phyloP scores from a whole-genome alignment of 2,329 filamentous ascomycete species.

The Penicillium sp. region DNA sequence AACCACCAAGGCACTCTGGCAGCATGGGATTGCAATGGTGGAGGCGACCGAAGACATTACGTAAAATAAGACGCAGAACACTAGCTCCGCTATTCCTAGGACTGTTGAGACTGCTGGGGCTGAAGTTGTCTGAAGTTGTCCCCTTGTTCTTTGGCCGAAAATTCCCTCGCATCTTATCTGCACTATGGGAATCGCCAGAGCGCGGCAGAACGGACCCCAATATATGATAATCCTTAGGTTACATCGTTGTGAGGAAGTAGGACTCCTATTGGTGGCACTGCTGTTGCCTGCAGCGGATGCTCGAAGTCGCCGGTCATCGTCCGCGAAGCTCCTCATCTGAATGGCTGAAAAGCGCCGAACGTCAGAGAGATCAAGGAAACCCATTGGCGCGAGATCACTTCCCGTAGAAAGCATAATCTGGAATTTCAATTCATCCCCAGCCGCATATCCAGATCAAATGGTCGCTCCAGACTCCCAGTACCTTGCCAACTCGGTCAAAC shows the following conservation, averaged over 20 bases:
- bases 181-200: background rate
- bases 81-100: background rate
- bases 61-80: background rate
- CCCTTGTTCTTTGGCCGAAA: background rate
- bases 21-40: background rate
- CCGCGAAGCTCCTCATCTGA: background rate
- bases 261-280: background rate
- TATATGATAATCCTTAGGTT: background rate
- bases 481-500: background rate
- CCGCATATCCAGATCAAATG: background rate
- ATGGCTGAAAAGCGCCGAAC: background rate
- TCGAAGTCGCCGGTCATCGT: background rate
- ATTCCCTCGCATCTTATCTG: slow-evolving; percentile 1
- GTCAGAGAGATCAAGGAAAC: background rate
- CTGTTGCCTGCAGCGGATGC: background rate
- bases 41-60: background rate
- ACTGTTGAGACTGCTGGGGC: background rate
- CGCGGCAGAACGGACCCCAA: background rate
- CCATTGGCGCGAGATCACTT: background rate
- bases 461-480: background rate
- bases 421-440: background rate
- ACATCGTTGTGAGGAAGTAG: background rate
- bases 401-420: background rate
- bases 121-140: background rate
- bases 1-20: slow-evolving; percentile 9